These are phyloP conservation scores for Geotrichum reessii DNA, from an alignment of 1,139 yeast genomes.

Conservation along the genomic window DNA sequence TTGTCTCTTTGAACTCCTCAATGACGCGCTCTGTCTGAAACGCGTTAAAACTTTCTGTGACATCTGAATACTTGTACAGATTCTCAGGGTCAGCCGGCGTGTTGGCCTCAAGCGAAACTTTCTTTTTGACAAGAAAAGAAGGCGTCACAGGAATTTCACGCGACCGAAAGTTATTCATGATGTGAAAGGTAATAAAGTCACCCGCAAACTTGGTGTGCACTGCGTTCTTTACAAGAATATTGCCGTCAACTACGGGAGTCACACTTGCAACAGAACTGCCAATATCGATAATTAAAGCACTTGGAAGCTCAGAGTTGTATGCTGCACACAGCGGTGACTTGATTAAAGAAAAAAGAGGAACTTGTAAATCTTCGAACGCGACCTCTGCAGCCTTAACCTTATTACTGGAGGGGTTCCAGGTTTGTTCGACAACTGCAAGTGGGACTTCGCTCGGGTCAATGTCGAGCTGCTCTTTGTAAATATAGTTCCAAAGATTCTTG, in stretches of 20 bases:
- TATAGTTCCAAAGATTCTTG: slow-evolving; percentile 36
- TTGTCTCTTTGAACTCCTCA: slow-evolving; percentile 61
- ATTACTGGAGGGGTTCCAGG: slow-evolving; percentile 72
- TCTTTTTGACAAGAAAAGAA: slow-evolving; percentile 33
- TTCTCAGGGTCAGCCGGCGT: slow-evolving; percentile 38
- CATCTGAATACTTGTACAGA: slow-evolving; percentile 31
- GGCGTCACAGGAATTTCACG: slow-evolving; percentile 32
- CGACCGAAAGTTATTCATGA: slow-evolving; percentile 31
- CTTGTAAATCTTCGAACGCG: slow-evolving; percentile 65
- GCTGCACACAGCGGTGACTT: slow-evolving; percentile 86
- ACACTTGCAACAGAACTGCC: slow-evolving; percentile 50
- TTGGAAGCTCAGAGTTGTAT: slow-evolving; percentile 34
- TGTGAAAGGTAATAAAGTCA: slow-evolving; percentile 38
- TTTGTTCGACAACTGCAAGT: slow-evolving; percentile 71
- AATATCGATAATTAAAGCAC: slow-evolving; percentile 37
- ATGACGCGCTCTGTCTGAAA: slow-evolving; percentile 39
- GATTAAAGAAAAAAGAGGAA: slow-evolving; percentile 81
- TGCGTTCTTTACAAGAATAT: slow-evolving; percentile 33
- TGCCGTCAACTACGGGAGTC: slow-evolving; percentile 90
- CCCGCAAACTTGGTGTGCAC: slow-evolving; percentile 40
- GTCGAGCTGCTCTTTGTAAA: slow-evolving; percentile 40
- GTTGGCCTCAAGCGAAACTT: slow-evolving; percentile 33
- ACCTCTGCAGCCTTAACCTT: slow-evolving; percentile 69
- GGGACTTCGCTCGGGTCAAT: slow-evolving; percentile 69
- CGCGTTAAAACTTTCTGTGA: slow-evolving; percentile 33